Base-by-base conservation (phyloP, 2,329 filamentous ascomycete species). In the Fusarium haematococcum region DNA sequence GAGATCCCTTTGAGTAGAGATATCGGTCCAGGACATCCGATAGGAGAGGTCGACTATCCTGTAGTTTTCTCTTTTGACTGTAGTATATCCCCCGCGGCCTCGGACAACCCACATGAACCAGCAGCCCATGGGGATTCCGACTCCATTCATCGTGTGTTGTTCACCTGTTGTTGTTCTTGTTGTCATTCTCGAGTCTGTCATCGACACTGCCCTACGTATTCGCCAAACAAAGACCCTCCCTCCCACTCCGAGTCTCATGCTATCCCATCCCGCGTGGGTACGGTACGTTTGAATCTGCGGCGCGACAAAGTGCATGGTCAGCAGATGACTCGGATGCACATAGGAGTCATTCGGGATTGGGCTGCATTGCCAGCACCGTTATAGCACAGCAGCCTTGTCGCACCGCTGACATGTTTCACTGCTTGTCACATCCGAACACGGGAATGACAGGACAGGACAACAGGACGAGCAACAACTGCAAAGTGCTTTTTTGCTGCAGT, bases 331-430 rank as follows among this genome's bases (percentile, higher is more conserved):
- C 67, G 60, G 68, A 76, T 69, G 77, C 74, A 76, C 63, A 69
- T 65, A 68, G 69, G 76, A 78, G 77, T 78, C 76, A 78, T 77
- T 76, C 74, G 68, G 69, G 43, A 74, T 71, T 74, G 65, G 48
- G 69, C 70, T 77, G 77, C 67, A 74, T 77, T 77, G 75, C 76
- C 76, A 78, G 65, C 76, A 76, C 67, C 62, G 43, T 70, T 50
- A 72, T 69, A 61, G 61, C 70, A 78, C 73, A 30, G 58, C 71
- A 74, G 73, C 65, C 66, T 71, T 76, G 68, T 78, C 60, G 69
- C 70, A 67, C 77, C 63, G 75, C 69, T 71, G 77, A 64, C 73
- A 77, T 70, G 75, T 78, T 76, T 66, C 75, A 78, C 76, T 66
- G 62, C 54, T 57, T 50, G 66, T 39, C 65, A 37, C 71, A 74